These are phyloP conservation scores for Conringia planisiliqua DNA, from an alignment of 345 rosid genomes.

Conservation along the genomic window DNA sequence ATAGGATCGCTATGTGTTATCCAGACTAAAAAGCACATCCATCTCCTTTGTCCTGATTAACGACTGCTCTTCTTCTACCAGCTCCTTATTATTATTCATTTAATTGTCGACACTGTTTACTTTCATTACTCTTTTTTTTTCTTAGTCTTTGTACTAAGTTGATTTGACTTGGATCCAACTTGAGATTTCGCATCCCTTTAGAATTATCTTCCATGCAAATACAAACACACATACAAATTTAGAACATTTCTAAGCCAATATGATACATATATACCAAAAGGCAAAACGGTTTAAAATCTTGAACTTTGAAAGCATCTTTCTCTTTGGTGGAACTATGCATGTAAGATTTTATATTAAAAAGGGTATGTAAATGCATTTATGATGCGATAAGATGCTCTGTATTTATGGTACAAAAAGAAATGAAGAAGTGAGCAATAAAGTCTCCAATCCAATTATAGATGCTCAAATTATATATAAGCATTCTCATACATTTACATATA, in stretches of 20 bases:
- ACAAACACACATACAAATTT: background rate
- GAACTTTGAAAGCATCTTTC: slow-evolving; percentile 27
- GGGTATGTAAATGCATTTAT: slow-evolving; percentile 18
- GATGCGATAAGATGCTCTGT: slow-evolving; percentile 32
- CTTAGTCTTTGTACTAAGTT: background rate
- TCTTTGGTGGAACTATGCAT: slow-evolving; percentile 14
- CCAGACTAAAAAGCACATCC: slow-evolving; percentile 32
- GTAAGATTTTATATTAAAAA: slow-evolving; percentile 15
- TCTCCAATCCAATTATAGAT: slow-evolving; percentile 27
- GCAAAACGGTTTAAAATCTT: background rate
- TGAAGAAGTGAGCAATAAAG: slow-evolving; percentile 19
- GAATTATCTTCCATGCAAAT: background rate
- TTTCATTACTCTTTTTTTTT: background rate
- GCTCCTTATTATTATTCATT: slow-evolving; percentile 23
- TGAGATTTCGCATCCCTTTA: background rate
- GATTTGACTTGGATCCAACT: slow-evolving; percentile 27
- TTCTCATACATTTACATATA: background rate
- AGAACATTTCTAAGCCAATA: background rate
- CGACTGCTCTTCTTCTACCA: slow-evolving; percentile 17
- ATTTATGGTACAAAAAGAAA: slow-evolving; percentile 17
- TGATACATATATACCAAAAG: background rate
- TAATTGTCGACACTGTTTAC: background rate
- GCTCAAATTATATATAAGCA: slow-evolving; percentile 16
- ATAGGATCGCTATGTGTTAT: slow-evolving; percentile 31
- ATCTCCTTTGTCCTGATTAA: slow-evolving; percentile 30